Percentiles rank a stretch among this genome's conserved stretches.
These are phyloP conservation scores for Neofusicoccum parvum DNA, from an alignment of 2,329 filamentous ascomycete species.

Conservation along the genomic window DNA sequence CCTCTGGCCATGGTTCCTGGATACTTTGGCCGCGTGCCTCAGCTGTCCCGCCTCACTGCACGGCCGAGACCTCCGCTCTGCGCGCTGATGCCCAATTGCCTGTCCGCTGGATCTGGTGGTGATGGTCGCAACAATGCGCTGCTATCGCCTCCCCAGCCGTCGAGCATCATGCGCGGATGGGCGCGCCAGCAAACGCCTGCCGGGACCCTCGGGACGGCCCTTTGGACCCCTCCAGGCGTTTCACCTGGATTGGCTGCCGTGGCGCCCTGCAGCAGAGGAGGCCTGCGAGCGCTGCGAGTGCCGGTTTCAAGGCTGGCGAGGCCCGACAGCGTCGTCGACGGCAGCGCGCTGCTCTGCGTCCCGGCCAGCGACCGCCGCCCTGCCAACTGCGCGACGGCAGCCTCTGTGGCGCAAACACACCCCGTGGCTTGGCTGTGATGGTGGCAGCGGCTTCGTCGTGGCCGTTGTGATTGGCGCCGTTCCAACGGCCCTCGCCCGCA, in stretches of 20 bases:
- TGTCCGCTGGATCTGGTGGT: neutral
- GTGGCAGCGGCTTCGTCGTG: neutral
- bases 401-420: neutral
- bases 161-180: neutral
- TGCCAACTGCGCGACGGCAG: neutral
- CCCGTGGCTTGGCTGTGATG: neutral
- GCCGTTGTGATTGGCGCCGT: conserved; percentile 15
- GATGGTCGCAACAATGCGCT: neutral
- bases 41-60: neutral
- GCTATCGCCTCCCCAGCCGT: neutral
- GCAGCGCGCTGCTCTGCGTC: neutral
- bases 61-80: neutral
- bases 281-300: neutral
- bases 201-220: neutral
- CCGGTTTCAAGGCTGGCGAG: neutral
- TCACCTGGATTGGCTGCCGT: neutral
- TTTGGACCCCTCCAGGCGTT: neutral
- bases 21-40: neutral
- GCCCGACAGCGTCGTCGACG: neutral
- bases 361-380: neutral
- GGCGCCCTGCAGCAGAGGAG: neutral
- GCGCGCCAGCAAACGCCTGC: neutral
- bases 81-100: neutral
- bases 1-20: neutral
- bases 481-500: neutral